A percentile compares a stretch with the other conserved stretches of the same genome.
These are phyloP conservation scores for Aspergillus texensis DNA, from an alignment of 2,329 filamentous ascomycete genomes.

Conservation along the genomic window DNA sequence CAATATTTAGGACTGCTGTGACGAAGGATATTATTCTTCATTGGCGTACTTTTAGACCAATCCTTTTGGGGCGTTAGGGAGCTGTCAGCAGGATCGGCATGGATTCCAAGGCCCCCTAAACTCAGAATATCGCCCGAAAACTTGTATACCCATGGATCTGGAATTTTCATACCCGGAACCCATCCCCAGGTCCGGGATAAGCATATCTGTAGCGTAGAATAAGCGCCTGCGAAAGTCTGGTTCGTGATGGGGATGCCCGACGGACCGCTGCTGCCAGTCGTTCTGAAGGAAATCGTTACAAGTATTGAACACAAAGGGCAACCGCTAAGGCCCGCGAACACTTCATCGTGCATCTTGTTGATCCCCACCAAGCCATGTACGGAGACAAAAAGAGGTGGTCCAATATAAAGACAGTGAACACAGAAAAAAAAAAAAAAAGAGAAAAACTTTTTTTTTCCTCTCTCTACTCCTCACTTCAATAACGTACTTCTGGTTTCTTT, in stretches of 20 bases:
- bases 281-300: not conserved
- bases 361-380: slow-evolving; percentile 18
- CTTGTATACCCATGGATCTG: slow-evolving; percentile 13
- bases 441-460: not conserved
- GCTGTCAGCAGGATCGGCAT: slow-evolving; percentile 2
- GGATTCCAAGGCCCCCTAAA: slow-evolving; percentile 4
- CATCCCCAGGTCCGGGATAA: slow-evolving; percentile 24
- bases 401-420: not conserved
- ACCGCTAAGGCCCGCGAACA: slow-evolving; percentile 24
- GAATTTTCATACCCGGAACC: slow-evolving; percentile 11
- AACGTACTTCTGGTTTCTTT: slow-evolving; percentile 7
- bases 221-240: slow-evolving; percentile 26
- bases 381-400: slow-evolving; percentile 13
- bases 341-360: slow-evolving; percentile 25
- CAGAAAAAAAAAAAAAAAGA: not conserved
- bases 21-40: not conserved
- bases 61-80: not conserved
- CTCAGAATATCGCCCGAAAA: slow-evolving; percentile 1
- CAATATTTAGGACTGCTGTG: not conserved
- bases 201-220: slow-evolving; percentile 29
- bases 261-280: slow-evolving; percentile 20
- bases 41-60: not conserved
- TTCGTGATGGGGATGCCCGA: slow-evolving; percentile 24
- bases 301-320: slow-evolving; percentile 15
- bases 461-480: slow-evolving; percentile 6